These are phyloP conservation scores for Cicer yamashitae DNA, from an alignment of 306 rosid species.

Conservation along the genomic window DNA sequence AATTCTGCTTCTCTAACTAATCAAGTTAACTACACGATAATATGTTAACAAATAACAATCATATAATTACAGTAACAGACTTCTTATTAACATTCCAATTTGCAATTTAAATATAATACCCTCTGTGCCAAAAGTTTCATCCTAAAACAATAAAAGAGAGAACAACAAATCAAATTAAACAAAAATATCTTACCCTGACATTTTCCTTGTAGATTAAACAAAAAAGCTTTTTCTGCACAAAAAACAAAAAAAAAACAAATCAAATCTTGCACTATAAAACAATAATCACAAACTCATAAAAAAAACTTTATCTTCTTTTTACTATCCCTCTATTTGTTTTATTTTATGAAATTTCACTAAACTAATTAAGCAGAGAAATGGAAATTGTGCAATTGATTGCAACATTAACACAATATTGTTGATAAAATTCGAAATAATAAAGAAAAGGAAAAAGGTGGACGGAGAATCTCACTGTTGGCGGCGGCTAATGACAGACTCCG, in stretches of 20 bases:
- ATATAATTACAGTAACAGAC: not conserved
- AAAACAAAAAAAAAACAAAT: not conserved
- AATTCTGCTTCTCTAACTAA: not conserved
- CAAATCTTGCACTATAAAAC: not conserved
- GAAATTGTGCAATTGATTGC: too few relatives aligned
- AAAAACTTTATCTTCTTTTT: too few relatives aligned
- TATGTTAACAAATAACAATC: not conserved
- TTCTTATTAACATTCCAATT: not conserved
- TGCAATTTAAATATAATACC: not conserved
- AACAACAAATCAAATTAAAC: not conserved
- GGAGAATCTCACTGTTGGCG: conserved; percentile 1
- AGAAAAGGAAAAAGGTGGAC: not conserved
- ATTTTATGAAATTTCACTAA: too few relatives aligned
- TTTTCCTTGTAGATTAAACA: conserved; percentile 5
- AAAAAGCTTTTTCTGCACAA: not conserved
- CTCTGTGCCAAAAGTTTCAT: not conserved
- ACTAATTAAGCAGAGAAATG: too few relatives aligned
- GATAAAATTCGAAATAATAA: too few relatives aligned
- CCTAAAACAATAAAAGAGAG: not conserved
- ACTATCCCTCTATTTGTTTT: too few relatives aligned
- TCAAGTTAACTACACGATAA: not conserved
- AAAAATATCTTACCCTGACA: conserved; percentile 9
- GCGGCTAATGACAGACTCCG: not conserved
- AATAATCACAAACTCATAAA: not conserved
- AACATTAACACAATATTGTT: too few relatives aligned